These are phyloP conservation scores for Alternaria sp. DNA, from an alignment of 2,329 filamentous ascomycete species.

Conservation along the genomic window DNA sequence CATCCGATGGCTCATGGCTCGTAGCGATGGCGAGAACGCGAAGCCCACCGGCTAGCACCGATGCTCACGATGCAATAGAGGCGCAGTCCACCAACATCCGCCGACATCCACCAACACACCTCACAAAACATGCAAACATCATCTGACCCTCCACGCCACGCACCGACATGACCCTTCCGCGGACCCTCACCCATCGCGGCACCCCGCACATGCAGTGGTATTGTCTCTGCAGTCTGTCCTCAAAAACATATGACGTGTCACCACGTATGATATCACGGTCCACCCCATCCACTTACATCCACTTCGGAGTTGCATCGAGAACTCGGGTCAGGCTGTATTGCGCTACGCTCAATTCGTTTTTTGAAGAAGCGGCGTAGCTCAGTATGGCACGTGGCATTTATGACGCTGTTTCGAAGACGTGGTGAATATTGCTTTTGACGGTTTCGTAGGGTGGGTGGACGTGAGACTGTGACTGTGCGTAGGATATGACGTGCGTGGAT, in stretches of 20 bases:
- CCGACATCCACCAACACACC: background rate
- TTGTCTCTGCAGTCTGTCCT: background rate
- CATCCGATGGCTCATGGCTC: background rate
- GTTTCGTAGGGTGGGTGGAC: background rate
- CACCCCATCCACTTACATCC: background rate
- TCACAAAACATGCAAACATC: background rate
- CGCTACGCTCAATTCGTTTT: background rate
- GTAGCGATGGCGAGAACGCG: background rate
- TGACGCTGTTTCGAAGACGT: background rate
- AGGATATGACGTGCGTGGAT: background rate
- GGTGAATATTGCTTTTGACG: background rate
- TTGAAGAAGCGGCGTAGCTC: background rate
- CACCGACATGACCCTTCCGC: background rate
- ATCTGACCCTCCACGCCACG: background rate
- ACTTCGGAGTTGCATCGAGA: background rate
- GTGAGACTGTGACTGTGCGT: background rate
- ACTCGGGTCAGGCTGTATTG: background rate
- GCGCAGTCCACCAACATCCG: conserved; percentile 14
- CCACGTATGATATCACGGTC: background rate
- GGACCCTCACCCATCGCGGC: background rate
- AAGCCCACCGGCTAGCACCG: background rate
- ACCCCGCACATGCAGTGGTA: background rate
- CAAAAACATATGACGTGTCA: background rate
- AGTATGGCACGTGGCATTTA: background rate
- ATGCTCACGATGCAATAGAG: conserved; percentile 19